Conservation (phyloP, 139 green algal species). For the Pycnococcus provasolii region DNA sequence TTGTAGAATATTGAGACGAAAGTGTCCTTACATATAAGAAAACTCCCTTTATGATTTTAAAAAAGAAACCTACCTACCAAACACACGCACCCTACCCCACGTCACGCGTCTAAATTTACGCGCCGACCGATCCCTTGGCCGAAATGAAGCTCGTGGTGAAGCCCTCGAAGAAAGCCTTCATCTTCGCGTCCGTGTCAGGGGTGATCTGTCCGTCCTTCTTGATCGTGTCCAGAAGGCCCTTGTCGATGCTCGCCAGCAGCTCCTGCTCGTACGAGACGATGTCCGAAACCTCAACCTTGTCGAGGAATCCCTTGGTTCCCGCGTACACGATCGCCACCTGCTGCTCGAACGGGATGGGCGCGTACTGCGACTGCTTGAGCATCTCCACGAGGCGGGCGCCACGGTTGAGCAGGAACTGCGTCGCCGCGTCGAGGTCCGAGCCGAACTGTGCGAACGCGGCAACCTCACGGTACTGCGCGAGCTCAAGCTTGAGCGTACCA, state of each 20-base stretch:
- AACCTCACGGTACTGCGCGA: constrained; percentile 81
- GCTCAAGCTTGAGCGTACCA: constrained; percentile 59
- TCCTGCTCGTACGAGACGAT: constrained; percentile 29
- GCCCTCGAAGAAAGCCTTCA: constrained; percentile 6
- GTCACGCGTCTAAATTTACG: constrained; percentile 2
- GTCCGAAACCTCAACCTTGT: constrained; percentile 25
- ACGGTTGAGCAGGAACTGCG: constrained; percentile 74
- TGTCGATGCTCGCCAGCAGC: constrained; percentile 1
- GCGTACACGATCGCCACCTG: constrained; percentile 42
- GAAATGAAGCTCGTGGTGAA: constrained; percentile 20
- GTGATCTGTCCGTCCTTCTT: constrained; percentile 17
- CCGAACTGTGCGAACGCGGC: constrained; percentile 82
- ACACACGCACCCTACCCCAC: neutral
- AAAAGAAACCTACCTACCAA: constrained; percentile 9
- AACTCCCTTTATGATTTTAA: constrained; percentile 15
- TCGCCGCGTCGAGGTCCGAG: constrained; percentile 76
- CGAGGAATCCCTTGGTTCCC: constrained; percentile 34
- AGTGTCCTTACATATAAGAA: constrained; percentile 14
- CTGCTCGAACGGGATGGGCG: constrained; percentile 71
- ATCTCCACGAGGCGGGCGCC: constrained; percentile 60
- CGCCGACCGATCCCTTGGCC: constrained; percentile 6
- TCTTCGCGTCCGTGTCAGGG: constrained; percentile 6
- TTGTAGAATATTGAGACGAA: constrained; percentile 3
- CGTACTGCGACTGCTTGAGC: constrained; percentile 81
- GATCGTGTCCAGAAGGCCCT: constrained; percentile 16